Base-by-base conservation (phyloP, 331 rosid genomes). In the Quercus lobata region DNA sequence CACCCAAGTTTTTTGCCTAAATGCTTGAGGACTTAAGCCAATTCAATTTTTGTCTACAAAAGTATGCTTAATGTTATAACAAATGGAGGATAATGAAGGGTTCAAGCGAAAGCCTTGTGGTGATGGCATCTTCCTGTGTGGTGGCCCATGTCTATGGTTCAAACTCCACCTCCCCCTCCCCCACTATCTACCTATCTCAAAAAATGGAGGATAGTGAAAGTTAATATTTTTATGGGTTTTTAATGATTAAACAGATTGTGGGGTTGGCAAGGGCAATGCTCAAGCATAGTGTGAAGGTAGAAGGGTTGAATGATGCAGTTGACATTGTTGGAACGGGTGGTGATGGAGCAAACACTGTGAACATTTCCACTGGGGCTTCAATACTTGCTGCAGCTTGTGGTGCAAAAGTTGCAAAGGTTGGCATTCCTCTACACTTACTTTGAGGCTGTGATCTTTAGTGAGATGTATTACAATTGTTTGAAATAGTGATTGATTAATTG, bases 321-420 rank as follows among this genome's bases (percentile, higher is more conserved):
- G 99, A 96, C 89, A 96, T 96, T 24, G 97, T 96, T 69, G 99
- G 99, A 81, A 96, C 99, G 0, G 98, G 99, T 74, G 97, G 97
- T 34, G 98, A 93, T 74, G 98, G 99, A 8, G 98, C 97, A 66
- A 87, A 96, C 88, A 96, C 99, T 0, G 98, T 96, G 1, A 96
- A 96, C 81, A 96, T 96, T 75, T 96, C 99, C 18, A 96, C 98
- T 0, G 99, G 97, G 74, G 87, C 99, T 74, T 86, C 98, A 2
- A 89, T 96, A 79, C 96, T 96, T 69, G 89, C 99, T 68, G 98
- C 98, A 18, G 97, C 99, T 62, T 93, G 98, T 44, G 98, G 99
- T 57, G 92, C 90, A 76, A 93, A 88, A 91, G 93, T 93, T 73
- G 99, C 99, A 6, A 96, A 96, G 97, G 99, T 91, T 78, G 70